Evolutionary conservation across 768 basidiomycete genomes (phyloP).

Genomic region (Pulveroboletus sp.): DNA sequence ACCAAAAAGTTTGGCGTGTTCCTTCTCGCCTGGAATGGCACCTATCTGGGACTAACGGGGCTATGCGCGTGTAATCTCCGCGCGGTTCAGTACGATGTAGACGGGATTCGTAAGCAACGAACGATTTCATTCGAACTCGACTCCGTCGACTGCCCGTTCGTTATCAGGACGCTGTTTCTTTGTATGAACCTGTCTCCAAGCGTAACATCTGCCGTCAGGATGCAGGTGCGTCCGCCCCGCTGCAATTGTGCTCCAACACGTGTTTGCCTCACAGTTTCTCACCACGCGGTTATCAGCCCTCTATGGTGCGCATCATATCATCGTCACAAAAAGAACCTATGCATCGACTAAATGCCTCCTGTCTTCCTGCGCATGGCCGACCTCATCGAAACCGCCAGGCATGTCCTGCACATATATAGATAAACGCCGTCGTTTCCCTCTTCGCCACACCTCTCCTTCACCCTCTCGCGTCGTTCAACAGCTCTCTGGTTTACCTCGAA

Average conservation of each 20-base stretch:
- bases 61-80: constrained; percentile 23
- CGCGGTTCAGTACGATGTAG: not conserved
- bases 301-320: constrained; percentile 30
- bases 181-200: constrained; percentile 14
- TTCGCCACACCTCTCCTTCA: constrained; percentile 18
- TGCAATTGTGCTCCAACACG: constrained; percentile 20
- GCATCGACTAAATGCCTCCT: constrained; percentile 18
- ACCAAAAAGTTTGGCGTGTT: not conserved
- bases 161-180: constrained; percentile 2
- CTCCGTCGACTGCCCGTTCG: not conserved
- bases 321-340: constrained; percentile 16
- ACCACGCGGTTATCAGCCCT: constrained; percentile 35
- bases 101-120: not conserved
- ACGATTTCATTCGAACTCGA: not conserved
- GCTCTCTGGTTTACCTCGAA: constrained; percentile 8
- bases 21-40: constrained; percentile 8
- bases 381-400: constrained; percentile 36
- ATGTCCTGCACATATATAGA: constrained; percentile 27
- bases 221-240: constrained; percentile 12
- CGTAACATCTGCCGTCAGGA: constrained; percentile 3
- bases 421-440: constrained; percentile 18
- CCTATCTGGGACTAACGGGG: constrained; percentile 10
- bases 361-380: constrained; percentile 26
- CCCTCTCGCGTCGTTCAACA: constrained; percentile 14
- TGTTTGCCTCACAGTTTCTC: constrained; percentile 26